Evolutionary conservation across 1,139 yeast species (phyloP).

Genomic region (Pichia kudriavzevii): DNA sequence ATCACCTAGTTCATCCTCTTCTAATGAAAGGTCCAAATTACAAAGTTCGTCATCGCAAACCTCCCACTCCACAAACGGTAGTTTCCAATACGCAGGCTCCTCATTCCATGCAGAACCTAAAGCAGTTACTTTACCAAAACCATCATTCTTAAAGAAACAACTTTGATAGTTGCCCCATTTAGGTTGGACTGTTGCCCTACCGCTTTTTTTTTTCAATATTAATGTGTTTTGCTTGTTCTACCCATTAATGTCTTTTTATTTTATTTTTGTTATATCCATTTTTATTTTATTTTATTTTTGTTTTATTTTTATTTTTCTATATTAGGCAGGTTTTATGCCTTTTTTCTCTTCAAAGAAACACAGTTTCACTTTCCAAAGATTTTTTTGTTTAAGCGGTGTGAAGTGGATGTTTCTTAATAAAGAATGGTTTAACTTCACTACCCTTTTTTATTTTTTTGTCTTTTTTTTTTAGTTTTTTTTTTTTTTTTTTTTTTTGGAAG

Average conservation of each 20-base stretch:
- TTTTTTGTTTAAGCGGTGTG: background rate
- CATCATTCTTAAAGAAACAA: conserved; percentile 35
- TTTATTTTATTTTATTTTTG: background rate
- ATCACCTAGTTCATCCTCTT: conserved; percentile 12
- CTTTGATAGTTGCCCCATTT: conserved; percentile 2
- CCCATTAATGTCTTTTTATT: background rate
- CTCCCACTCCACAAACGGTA: conserved; percentile 4
- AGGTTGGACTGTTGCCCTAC: conserved; percentile 1
- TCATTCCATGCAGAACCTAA: conserved; percentile 54
- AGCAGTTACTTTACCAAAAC: conserved; percentile 50
- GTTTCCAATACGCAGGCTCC: conserved; percentile 44
- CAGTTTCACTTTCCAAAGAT: too few relatives aligned
- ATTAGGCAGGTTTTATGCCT: background rate
- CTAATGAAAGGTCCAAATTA: conserved; percentile 24
- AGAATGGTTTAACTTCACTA: background rate
- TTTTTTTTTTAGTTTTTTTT: background rate
- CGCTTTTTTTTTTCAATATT: conserved; percentile 1
- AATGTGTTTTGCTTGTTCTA: background rate
- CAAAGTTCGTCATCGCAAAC: conserved; percentile 9
- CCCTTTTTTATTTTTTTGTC: background rate
- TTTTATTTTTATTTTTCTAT: background rate
- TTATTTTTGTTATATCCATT: background rate
- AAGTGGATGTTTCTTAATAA: too few relatives aligned
- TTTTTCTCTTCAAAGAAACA: background rate
- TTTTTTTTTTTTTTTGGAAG: background rate